Evolutionary conservation across 139 green algal species (phyloP), one percentile per base, ranked within the genome.

Genomic region (Astrephomene gubernaculifera): DNA sequence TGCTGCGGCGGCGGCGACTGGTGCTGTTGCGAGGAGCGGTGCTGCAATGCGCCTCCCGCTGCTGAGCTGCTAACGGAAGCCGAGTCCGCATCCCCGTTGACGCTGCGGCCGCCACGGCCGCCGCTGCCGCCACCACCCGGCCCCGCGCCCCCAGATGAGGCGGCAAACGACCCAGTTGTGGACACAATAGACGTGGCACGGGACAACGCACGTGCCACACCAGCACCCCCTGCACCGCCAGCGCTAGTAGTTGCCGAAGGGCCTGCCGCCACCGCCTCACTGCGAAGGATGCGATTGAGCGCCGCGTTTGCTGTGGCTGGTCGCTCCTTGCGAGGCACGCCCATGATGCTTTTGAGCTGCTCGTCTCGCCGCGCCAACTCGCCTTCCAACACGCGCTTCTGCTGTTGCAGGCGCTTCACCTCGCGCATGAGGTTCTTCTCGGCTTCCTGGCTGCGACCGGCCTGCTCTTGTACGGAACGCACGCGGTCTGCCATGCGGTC

Each of bases 401-500:
- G 83, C 31, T 82, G 70, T 54, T 88, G 74, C 69, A 92, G 41
- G 29, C 69, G 41, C 57, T 60, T 43, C 0, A 87, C 63, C 29
- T 87, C 24, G 49, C 67, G 24, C 38, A 67, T 44, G 29, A 90
- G 81, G 4, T n/a, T 1, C 69, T 71, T 71, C 63, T 89, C 64
- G 10, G 63, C 70, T 2, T 89, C 41, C 43, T 74, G 70, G 52
- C 38, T 64, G n/a, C 67, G 36, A 5, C 39, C 60, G 2, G 72
- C 73, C 24, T 67, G 53, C 21, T 81, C 74, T 39, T 73, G 54
- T 33, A 82, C 81, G 39, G 1, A 29, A 21, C 33, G 24, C 21
- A 85, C 78, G 74, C 82, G 81, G 36, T 29, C 45, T 7, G 82
- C 78, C 78, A 92, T 81, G 12, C 78, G 84, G 76, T 90, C 86